Base-by-base conservation (phyloP, 2,329 filamentous ascomycete genomes). In the Pseudofabraea citricarpa region DNA sequence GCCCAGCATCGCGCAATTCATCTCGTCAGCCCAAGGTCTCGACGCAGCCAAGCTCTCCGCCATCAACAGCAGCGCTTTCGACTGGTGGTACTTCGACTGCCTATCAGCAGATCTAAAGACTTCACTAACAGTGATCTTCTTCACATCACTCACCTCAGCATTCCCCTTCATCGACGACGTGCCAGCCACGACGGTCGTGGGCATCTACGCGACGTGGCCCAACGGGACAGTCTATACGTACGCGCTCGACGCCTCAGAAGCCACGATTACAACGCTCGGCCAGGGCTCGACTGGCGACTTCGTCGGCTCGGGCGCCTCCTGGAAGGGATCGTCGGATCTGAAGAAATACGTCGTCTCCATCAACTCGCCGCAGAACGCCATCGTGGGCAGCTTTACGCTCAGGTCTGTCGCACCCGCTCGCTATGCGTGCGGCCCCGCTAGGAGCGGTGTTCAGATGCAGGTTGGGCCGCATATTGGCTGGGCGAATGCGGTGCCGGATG, bases 11-110 rank as follows among this genome's bases (percentile, higher is more conserved):
- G 29, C 29, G n/a, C 15, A 32, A 9, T 32, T 32, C 19, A 32
- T 32, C 13, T 32, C 29, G 8, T 15, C 29, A 8, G 9, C 9
- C 3, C 19, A n/a, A 6, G 29, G 29, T 15, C 26, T 55, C 6
- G 54, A 56, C 23, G 45, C 43, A 6, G 51, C 54, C n/a, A 40
- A 55, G 37, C n/a, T 56, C 9, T 49, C 48, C 15, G 36, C 47
- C 2, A 24, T 51, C 38, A 56, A 56, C 33, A 40, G 12, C 15
- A 43, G 45, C 6, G 46, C 48, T 4, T 54, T 32, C 22, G 51
- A 56, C 50, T 67, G 64, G 64, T 68, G 65, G 66, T 67, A 65
- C 46, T 68, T 68, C 35, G 64, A 69, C 45, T 62, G 52, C 16
- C 55, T 68, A 9, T 56, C 64, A 2, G 37, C 48, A 2, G 48